Base-by-base conservation (phyloP, 2,329 filamentous ascomycete species). In the Phialophora chinensis region DNA sequence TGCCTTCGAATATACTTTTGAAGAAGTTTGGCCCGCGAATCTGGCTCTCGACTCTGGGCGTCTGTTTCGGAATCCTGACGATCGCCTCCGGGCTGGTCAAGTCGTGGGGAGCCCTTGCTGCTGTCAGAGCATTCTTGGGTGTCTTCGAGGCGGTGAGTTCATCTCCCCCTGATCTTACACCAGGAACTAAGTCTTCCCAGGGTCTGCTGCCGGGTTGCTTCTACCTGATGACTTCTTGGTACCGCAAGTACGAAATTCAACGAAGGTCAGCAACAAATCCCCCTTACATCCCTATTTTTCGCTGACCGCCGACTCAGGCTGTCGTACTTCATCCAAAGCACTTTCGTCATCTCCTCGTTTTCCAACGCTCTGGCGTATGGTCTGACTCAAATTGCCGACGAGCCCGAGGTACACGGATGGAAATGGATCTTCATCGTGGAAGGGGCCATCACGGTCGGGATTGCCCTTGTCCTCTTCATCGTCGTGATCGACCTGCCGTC, bases 401-500 rank as follows among this genome's bases (percentile, higher is more conserved):
- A 75, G 12, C 80, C 78, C 1, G 85, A 84, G 3, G 72, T 90
- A 23, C 81, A 82, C 11, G 87, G 88, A 1, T 90, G 88, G 88
- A 84, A 86, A 33, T 90, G 85, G 82, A 90, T 90, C 87, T 90
- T 87, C 70, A 75, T 90, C 0, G 85, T 90, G 0, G 87, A 90
- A 71, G 88, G 88, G 0, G 73, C 85, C 10, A 86, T 90, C 69
- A 83, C 88, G 7, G 82, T 82, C 66, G 62, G 86, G 25, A 77
- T 90, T 23, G 87, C 88, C 2, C 72, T 88, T 38, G 63, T 82
- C 7, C 88, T 87, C 0, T 90, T 87, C 72, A 89, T 87, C 82
- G 90, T 87, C 87, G 89, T 90, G 77, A 81, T 90, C 44, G 87
- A 90, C 72, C 90, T 91, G 68, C 88, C 88, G 0, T 87, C 90